Conservation (phyloP, 495 filamentous ascomycete species). For the Annulohypoxylon moriforme region DNA sequence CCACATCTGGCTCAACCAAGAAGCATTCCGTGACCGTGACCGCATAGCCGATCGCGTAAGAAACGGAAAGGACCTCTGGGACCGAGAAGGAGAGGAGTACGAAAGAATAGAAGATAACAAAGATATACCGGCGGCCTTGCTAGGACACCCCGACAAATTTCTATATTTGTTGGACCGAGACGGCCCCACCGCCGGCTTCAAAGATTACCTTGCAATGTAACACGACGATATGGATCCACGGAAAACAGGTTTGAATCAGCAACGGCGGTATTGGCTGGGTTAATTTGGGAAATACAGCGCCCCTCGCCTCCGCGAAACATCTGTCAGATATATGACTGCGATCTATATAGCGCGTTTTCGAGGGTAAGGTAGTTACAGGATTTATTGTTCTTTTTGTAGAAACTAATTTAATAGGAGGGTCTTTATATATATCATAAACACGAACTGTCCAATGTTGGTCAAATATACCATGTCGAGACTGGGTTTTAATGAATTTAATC, state of each 20-base stretch:
- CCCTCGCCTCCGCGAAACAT: background rate
- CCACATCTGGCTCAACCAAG: conserved; percentile 58
- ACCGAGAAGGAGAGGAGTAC: conserved; percentile 57
- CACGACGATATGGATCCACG: background rate
- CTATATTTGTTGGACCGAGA: conserved; percentile 54
- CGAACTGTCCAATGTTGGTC: background rate
- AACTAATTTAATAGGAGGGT: background rate
- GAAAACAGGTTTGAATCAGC: background rate
- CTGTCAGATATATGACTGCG: background rate
- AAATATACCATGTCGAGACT: background rate
- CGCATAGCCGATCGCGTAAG: conserved; percentile 61
- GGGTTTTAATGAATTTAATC: background rate
- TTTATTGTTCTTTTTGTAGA: background rate
- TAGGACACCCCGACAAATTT: conserved; percentile 49
- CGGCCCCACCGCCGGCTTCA: conserved; percentile 54
- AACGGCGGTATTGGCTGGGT: no score
- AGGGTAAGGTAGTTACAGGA: background rate
- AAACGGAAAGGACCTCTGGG: conserved; percentile 63
- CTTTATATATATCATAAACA: background rate
- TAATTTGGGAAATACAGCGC: background rate
- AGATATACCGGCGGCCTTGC: conserved; percentile 59
- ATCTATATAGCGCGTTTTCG: background rate
- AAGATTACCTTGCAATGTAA: conserved; percentile 46
- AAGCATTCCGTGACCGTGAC: conserved; percentile 52
- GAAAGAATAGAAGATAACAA: conserved; percentile 57